A percentile compares a stretch with the other conserved stretches of the same genome.
These are phyloP conservation scores for Takashimella tepidaria DNA, from an alignment of 1,284 basidiomycete species.

Conservation along the genomic window DNA sequence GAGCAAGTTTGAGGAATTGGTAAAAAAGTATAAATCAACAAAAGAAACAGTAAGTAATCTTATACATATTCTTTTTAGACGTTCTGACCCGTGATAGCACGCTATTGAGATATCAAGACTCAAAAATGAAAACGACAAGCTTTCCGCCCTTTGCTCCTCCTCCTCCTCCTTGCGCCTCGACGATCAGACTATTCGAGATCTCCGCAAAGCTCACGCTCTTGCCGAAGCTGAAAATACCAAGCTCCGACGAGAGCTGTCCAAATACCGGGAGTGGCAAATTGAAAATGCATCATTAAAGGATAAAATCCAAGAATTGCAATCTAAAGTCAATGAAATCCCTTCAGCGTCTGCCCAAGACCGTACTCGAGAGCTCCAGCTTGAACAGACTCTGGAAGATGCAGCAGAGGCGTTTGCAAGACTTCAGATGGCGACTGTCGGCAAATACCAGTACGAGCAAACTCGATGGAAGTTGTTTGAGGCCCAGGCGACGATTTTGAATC, in stretches of 20 bases:
- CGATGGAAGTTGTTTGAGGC: not conserved
- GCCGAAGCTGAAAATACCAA: constrained; percentile 8
- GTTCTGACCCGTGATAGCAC: not conserved
- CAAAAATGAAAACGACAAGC: not conserved
- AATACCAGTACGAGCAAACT: not conserved
- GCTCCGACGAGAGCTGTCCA: not conserved
- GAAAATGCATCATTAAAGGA: constrained; percentile 1
- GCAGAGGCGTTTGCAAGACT: not conserved
- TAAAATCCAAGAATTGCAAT: constrained; percentile 1
- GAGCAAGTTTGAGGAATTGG: constrained; percentile 19
- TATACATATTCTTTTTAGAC: not conserved
- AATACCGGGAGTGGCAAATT: not conserved
- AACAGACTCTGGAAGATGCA: not conserved
- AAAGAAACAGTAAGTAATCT: constrained; percentile 22
- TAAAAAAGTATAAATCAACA: constrained; percentile 16
- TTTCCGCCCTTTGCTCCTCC: not conserved
- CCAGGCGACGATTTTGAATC: not conserved
- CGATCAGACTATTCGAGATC: not conserved
- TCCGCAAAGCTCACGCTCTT: not conserved
- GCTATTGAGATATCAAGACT: not conserved
- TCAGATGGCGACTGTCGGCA: not conserved
- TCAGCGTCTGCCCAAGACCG: not conserved
- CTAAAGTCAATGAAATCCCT: not conserved
- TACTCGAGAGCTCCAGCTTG: not conserved
- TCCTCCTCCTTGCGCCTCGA: not conserved